Percentiles rank a stretch among this genome's conserved stretches.
phyloP scores from a whole-genome alignment of 129 eudicot species.

The Lactuca saligna region DNA sequence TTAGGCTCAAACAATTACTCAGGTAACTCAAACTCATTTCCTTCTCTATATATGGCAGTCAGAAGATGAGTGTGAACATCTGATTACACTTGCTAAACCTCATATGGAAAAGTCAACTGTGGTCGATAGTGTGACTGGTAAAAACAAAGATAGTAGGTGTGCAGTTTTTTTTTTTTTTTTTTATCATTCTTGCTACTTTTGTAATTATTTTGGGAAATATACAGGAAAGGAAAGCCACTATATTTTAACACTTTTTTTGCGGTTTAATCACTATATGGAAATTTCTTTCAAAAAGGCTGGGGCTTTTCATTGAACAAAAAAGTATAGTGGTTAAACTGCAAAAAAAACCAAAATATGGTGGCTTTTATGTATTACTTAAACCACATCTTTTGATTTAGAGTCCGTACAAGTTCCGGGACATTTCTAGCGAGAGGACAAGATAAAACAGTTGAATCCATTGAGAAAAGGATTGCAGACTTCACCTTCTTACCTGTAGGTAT shows the following conservation, averaged over 20 bases:
- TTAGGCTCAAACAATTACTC: background rate
- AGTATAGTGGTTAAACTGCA: too few relatives aligned
- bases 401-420: constrained; percentile 89
- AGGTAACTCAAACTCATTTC: background rate
- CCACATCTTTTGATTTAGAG: constrained; percentile 45
- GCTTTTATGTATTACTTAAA: background rate
- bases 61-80: constrained; percentile 80
- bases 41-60: constrained; percentile 49
- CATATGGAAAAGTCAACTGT: constrained; percentile 89
- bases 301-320: too few relatives aligned
- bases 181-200: background rate
- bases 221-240: too few relatives aligned
- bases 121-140: constrained; percentile 69
- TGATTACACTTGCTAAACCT: constrained; percentile 80
- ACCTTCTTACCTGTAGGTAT: constrained; percentile 87
- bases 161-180: too few relatives aligned
- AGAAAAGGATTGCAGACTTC: constrained; percentile 91
- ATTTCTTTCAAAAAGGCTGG: too few relatives aligned
- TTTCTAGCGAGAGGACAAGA: constrained; percentile 85
- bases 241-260: too few relatives aligned
- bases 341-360: too few relatives aligned
- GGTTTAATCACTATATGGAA: too few relatives aligned
- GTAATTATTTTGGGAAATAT: background rate
- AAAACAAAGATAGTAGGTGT: constrained; percentile 80
- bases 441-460: constrained; percentile 62